Evolutionary conservation across 2,329 filamentous ascomycete species (phyloP).

Genomic region (Nemania serpens): DNA sequence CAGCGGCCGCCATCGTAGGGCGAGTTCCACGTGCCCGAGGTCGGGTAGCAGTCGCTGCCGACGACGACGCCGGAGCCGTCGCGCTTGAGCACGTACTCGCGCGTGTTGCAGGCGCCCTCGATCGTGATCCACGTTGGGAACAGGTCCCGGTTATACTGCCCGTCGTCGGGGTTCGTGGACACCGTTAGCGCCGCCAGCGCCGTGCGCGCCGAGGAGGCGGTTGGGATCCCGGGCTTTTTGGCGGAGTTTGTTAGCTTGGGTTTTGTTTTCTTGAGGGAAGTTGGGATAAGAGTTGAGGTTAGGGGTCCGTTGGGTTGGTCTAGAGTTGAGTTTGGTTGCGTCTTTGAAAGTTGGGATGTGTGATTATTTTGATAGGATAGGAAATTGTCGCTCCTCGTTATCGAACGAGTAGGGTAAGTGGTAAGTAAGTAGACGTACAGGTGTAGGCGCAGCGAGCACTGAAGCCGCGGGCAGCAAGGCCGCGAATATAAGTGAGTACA

Average conservation of each 20-base stretch:
- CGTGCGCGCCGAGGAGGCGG: slow-evolving; percentile 45
- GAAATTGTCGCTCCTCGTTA: not conserved
- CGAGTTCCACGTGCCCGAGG: slow-evolving; percentile 69
- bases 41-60: slow-evolving; percentile 63
- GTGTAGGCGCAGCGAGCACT: slow-evolving; percentile 37
- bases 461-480: slow-evolving; percentile 33
- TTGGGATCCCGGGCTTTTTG: slow-evolving; percentile 64
- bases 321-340: no score
- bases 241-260: not conserved
- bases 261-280: not conserved
- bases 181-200: slow-evolving; percentile 15
- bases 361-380: not conserved
- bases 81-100: slow-evolving; percentile 73
- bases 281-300: not conserved
- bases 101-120: slow-evolving; percentile 65
- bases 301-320: not conserved
- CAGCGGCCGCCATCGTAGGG: slow-evolving; percentile 76
- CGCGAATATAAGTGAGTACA: slow-evolving; percentile 31
- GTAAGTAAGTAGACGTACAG: slow-evolving; percentile 26
- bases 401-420: not conserved
- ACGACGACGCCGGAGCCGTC: slow-evolving; percentile 69
- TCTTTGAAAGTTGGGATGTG: not conserved
- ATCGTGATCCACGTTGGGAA: slow-evolving; percentile 30
- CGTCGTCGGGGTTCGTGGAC: slow-evolving; percentile 25
- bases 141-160: slow-evolving; percentile 23